Base-by-base conservation (phyloP, 2,329 filamentous ascomycete species). In the Verticillium albo-atrum region DNA sequence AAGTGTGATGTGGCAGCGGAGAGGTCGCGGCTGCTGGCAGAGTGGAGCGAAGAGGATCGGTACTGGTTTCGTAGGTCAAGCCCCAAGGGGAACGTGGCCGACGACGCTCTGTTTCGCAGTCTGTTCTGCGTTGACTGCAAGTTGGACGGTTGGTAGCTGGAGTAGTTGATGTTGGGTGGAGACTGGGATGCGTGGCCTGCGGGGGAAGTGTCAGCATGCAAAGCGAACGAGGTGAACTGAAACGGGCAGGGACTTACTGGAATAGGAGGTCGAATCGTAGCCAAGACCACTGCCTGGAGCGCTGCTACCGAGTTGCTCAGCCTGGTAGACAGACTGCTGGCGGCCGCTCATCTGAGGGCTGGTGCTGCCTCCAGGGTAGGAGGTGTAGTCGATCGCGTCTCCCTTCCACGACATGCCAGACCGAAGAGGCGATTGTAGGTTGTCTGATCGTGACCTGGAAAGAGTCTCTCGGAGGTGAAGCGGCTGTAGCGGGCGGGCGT, bases 331-430 rank as follows among this genome's bases (percentile, higher is more conserved):
- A 28, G 81, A 76, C 52, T 77, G 76, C 35, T 82, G 80, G 55
- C 82, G 74, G 47, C 77, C 76, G 51, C 73, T 72, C 35, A 81
- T 71, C 55, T 74, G 75, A 3, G 83, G 78, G 66, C 80, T 84
- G 6, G 72, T 68, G 59, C 75, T 77, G 9, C 74, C 73, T 17
- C 72, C 74, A 54, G 80, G 76, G 66, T 84, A 86, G 12, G 75
- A 77, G 12, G 75, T 77, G 67, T 86, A 87, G 65, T 86, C 83
- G 59, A 87, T 79, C 1, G 80, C 75, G 62, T 84, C 82, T 15
- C 82, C 81, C 69, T 86, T 87, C 85, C 85, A 88, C 14, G 83
- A 82, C 81, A 87, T 84, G 67, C 81, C 84, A 10, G 84, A 78
- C 35, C 84, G 77, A 53, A 87, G 71, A 3, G 84, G 83, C 15